Conservation (phyloP, 2,329 filamentous ascomycete genomes). For the Ophiocordyceps sinensis region DNA sequence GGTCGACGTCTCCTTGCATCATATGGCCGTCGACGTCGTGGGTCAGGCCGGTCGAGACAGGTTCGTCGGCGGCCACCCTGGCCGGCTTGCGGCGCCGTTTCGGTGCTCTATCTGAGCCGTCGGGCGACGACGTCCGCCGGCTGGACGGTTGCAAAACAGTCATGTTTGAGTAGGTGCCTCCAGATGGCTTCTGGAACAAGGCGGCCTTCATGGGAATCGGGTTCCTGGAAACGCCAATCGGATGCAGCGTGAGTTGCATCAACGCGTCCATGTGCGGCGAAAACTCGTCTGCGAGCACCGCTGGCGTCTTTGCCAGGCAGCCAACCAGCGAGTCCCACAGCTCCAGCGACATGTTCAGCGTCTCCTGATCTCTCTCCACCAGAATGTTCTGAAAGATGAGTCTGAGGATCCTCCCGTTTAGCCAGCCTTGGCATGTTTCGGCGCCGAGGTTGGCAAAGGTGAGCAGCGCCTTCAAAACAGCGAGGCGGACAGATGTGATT, state of each 20-base stretch:
- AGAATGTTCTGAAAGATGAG: slow-evolving; percentile 91
- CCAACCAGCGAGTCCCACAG: slow-evolving; percentile 72
- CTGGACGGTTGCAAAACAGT: slow-evolving; percentile 27
- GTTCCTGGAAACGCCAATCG: slow-evolving; percentile 81
- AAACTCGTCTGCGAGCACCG: slow-evolving; percentile 59
- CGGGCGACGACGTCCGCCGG: slow-evolving; percentile 34
- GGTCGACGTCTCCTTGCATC: slow-evolving; percentile 91
- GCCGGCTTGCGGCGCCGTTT: slow-evolving; percentile 73
- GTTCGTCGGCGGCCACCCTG: slow-evolving; percentile 52
- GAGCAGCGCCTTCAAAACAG: slow-evolving; percentile 79
- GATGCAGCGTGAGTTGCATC: slow-evolving; percentile 72
- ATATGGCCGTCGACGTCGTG: slow-evolving; percentile 98
- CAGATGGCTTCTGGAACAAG: slow-evolving; percentile 87
- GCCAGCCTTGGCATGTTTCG: slow-evolving; percentile 73
- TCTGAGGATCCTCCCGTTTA: slow-evolving; percentile 76
- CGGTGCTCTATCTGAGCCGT: slow-evolving; percentile 45
- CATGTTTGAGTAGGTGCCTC: slow-evolving; percentile 56
- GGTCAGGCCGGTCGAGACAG: slow-evolving; percentile 45
- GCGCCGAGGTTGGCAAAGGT: slow-evolving; percentile 85
- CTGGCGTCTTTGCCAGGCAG: slow-evolving; percentile 48
- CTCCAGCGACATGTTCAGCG: slow-evolving; percentile 69
- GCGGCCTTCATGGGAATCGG: slow-evolving; percentile 83
- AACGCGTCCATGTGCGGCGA: slow-evolving; percentile 63
- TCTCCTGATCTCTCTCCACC: slow-evolving; percentile 77
- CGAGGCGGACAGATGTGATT: slow-evolving; percentile 86